Conservation (phyloP, 2,329 filamentous ascomycete genomes). For the Arthrobotrys entomopaga region DNA sequence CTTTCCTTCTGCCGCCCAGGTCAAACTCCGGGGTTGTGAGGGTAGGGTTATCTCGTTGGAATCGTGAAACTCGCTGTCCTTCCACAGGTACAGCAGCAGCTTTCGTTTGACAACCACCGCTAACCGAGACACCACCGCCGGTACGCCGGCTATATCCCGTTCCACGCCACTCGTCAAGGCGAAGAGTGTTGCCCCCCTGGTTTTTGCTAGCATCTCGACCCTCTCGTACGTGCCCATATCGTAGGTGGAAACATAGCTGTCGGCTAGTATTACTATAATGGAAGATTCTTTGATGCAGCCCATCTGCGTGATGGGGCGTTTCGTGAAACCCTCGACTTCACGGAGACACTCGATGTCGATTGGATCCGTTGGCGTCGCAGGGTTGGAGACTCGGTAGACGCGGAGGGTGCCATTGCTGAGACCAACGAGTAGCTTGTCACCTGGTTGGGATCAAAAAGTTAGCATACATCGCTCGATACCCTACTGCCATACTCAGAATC, state of each 20-base stretch:
- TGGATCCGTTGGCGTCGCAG: constrained; percentile 59
- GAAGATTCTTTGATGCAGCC: constrained; percentile 95
- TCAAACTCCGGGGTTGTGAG: constrained; percentile 86
- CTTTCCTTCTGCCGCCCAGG: constrained; percentile 88
- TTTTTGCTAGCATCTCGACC: constrained; percentile 81
- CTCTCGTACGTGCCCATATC: constrained; percentile 86
- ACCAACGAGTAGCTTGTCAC: constrained; percentile 90
- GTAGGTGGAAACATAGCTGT: constrained; percentile 87
- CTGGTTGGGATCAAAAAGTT: constrained; percentile 62
- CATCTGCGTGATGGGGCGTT: constrained; percentile 88
- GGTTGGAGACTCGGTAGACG: constrained; percentile 72
- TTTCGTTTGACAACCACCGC: constrained; percentile 93
- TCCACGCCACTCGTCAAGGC: constrained; percentile 96
- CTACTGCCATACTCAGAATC: neutral
- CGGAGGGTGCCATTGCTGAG: constrained; percentile 88
- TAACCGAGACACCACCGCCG: constrained; percentile 88
- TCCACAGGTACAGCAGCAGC: constrained; percentile 92
- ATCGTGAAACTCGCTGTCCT: constrained; percentile 87
- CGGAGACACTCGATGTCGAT: constrained; percentile 80
- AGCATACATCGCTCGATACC: constrained; percentile 29
- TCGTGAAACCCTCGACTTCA: constrained; percentile 93
- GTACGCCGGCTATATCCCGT: constrained; percentile 88
- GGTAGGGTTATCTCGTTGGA: constrained; percentile 80
- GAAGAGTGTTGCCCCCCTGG: constrained; percentile 88
- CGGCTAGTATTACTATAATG: constrained; percentile 88